Evolutionary conservation across 371 early-diverging fungal species (phyloP).

Genomic region (Rhizopus delemar): DNA sequence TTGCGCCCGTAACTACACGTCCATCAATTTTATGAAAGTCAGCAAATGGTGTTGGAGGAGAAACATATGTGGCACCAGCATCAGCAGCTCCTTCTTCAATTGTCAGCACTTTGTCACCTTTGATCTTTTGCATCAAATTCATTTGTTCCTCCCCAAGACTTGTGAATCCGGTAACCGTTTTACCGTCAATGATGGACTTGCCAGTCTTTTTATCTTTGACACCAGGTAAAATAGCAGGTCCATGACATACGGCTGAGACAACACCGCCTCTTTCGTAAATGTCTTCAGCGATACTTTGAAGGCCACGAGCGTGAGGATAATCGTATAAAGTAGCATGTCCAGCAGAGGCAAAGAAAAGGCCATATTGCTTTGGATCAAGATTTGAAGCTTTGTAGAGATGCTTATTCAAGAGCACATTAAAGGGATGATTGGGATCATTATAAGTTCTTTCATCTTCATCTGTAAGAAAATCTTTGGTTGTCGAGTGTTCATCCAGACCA

Average conservation of each 20-base stretch:
- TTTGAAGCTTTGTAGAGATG: constrained; percentile 48
- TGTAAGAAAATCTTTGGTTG: constrained; percentile 34
- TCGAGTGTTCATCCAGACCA: constrained; percentile 56
- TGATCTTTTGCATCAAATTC: constrained; percentile 36
- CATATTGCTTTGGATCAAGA: constrained; percentile 47
- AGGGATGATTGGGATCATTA: constrained; percentile 44
- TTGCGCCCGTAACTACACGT: constrained; percentile 50
- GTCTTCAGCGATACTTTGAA: constrained; percentile 49
- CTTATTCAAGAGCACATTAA: constrained; percentile 42
- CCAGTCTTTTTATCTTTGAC: constrained; percentile 45
- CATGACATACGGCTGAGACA: constrained; percentile 58
- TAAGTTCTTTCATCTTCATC: constrained; percentile 40
- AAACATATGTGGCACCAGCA: constrained; percentile 41
- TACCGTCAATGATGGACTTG: constrained; percentile 45
- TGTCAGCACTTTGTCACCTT: constrained; percentile 35
- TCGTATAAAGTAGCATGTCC: constrained; percentile 56
- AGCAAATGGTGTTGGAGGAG: constrained; percentile 49
- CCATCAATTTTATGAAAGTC: constrained; percentile 45
- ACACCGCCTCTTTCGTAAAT: constrained; percentile 54
- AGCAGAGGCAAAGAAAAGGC: constrained; percentile 56
- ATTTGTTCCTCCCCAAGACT: constrained; percentile 46
- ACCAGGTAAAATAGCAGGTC: constrained; percentile 53
- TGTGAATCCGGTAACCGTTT: constrained; percentile 53
- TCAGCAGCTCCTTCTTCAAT: constrained; percentile 37
- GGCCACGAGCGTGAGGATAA: constrained; percentile 44